Evolutionary conservation across 352 stramenopile species (phyloP), one percentile per base, ranked within the genome.

Genomic region (Phytophthora foliorum): DNA sequence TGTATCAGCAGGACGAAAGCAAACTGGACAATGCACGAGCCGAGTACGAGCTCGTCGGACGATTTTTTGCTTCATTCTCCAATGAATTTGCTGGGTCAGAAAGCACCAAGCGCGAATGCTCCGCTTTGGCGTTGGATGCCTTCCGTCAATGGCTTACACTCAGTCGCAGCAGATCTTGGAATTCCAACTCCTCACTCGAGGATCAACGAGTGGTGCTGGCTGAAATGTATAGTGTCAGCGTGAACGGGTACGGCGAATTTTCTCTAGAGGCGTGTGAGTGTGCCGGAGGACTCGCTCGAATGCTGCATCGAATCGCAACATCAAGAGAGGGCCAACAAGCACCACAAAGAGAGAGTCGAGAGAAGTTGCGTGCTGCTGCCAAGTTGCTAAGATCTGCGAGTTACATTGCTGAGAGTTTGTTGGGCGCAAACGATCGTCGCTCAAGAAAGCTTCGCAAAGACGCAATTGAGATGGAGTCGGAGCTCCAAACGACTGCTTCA

Each of bases 1-100:
- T 91, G 9, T 78, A 82, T 32, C 73, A 81, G 10, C 80, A 88
- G 21, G 50, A 76, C 17, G 41, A 46, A 41, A 46, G 27, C 31
- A 61, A 72, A 9, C 39, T 17, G 52, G 54, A 61, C 19, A 52
- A 63, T 29, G 29, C 56, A 63, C 25, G 61, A 70, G 1, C 29
- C 17, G 11, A 58, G 21, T 91, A 84, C 55, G 21, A 78, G 29
- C 48, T 77, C 2, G 81, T 86, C 0, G 86, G 70, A 1, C 65
- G 75, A 13, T 92, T 89, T 52, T 94, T 92, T 39, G 69, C 80
- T 21, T 83, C 80, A 5, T 89, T 91, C 49, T 80, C 84, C 2
- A 46, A 59, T 27, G 81, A 91, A 48, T 92, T 94, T 46, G 67
- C 70, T 0, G 76, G 76, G 4, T 78, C 65, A 16, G 75, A 89